Base-by-base conservation (phyloP, 176 grass and related monocot genomes). In the Oryza brachyantha region DNA sequence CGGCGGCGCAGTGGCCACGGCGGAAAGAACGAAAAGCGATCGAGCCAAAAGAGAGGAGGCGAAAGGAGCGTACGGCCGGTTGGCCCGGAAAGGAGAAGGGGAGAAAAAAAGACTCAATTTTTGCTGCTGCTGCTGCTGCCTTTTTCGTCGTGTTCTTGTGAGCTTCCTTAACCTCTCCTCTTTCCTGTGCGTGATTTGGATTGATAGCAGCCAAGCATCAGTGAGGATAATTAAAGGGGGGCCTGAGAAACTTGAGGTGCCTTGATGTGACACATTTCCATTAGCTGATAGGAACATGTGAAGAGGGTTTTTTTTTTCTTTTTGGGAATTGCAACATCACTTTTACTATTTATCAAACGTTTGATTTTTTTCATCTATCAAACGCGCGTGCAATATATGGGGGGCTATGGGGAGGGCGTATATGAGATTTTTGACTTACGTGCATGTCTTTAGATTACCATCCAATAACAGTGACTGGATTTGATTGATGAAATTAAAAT, bases 1-100 rank as follows among this genome's bases (percentile, higher is more conserved):
- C 13, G 63, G 72, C 72, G 63, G 81, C 37, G 81, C 25, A 68
- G 81, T 76, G 72, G 81, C 72, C 81, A 84, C 72, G 68, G 68
- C 26, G 40, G 68, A 48, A 57, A n/a, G n/a, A 52, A 57, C 4
- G 21, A 6, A 80, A 68, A 61, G 66, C 67, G 36, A 8, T 5
- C 25, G 0, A 36, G 6, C 25, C 42, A 45, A 45, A 45, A 13
- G 10, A 12, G 10, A 1, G 26, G n/a, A n/a, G 68, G n/a, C 0
- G 57, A 36, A n/a, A 73, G 70, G 36, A 64, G n/a, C n/a, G n/a
- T n/a, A 64, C n/a, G 40, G 29, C 36, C 36, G 34, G 16, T 6
- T 25, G 68, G 40, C 39, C 39, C 29, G 72, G 19, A 38, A 22
- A 50, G 8, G 24, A 69, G 42, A 45, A 16, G 42, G 42, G n/a